phyloP scores from a whole-genome alignment of 495 filamentous ascomycete genomes.

The Haplographium delicatum region DNA sequence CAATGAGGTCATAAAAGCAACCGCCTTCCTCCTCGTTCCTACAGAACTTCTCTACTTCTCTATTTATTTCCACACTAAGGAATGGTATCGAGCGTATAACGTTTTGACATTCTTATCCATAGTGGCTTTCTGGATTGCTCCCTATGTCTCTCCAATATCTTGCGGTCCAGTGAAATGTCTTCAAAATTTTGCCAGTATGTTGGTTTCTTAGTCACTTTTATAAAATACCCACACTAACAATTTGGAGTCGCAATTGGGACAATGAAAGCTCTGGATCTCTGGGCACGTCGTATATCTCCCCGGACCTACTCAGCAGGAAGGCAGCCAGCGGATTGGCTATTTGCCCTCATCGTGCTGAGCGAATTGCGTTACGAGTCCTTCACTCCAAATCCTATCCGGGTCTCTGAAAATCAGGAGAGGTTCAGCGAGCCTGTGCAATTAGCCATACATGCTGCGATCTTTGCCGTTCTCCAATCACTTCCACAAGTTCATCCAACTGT shows the following conservation, averaged over 20 bases:
- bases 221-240: conserved; percentile 10
- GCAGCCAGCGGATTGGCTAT: conserved; percentile 23
- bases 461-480: conserved; percentile 27
- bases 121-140: conserved; percentile 19
- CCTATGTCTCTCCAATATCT: conserved; percentile 22
- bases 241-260: conserved; percentile 28
- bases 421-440: conserved; percentile 28
- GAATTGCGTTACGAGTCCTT: conserved; percentile 37
- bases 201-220: neutral
- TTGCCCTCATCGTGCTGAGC: conserved; percentile 27
- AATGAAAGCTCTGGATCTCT: conserved; percentile 35
- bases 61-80: conserved; percentile 24
- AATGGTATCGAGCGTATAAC: conserved; percentile 11
- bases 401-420: conserved; percentile 29
- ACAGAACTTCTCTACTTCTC: conserved; percentile 25
- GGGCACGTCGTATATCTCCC: conserved; percentile 23
- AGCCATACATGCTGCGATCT: conserved; percentile 25
- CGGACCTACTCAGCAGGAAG: conserved; percentile 26
- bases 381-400: conserved; percentile 32
- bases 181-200: conserved; percentile 28
- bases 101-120: conserved; percentile 19
- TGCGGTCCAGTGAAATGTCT: conserved; percentile 24
- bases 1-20: conserved; percentile 19
- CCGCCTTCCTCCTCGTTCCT: conserved; percentile 21
- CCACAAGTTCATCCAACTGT: conserved; percentile 27